Conservation (phyloP, 306 rosid species). For the Calophaca sinica region DNA sequence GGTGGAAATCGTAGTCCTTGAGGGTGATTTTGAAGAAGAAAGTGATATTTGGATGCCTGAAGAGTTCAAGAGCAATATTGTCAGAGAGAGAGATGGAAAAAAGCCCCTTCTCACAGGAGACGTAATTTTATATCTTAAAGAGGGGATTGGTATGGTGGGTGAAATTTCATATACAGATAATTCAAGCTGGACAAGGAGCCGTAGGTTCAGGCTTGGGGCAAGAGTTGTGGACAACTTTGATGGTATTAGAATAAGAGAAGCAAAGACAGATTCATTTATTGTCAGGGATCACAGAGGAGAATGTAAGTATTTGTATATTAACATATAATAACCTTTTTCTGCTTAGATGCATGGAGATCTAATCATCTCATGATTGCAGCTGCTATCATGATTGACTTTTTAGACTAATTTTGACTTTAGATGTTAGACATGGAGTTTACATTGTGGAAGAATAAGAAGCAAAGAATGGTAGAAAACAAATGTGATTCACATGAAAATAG, state of each 20-base stretch:
- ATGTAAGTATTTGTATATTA: conserved; percentile 67
- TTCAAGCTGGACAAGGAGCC: conserved; percentile 99
- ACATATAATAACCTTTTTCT: conserved; percentile 22
- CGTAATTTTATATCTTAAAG: conserved; percentile 72
- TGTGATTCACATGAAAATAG: not conserved
- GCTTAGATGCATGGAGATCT: conserved; percentile 35
- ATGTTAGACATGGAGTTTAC: conserved; percentile 4
- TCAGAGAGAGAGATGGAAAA: conserved; percentile 94
- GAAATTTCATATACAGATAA: conserved; percentile 96
- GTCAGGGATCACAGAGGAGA: conserved; percentile 99
- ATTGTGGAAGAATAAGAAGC: not conserved
- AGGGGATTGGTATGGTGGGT: conserved; percentile 74
- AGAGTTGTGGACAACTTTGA: conserved; percentile 75
- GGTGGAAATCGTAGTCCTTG: conserved; percentile 95
- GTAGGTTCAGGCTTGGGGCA: conserved; percentile 93
- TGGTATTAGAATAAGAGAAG: conserved; percentile 79
- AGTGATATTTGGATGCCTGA: conserved; percentile 77
- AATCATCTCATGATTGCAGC: conserved; percentile 39
- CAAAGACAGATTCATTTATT: conserved; percentile 86
- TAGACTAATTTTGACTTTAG: conserved; percentile 20
- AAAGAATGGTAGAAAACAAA: not conserved
- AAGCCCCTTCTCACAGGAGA: conserved; percentile 97
- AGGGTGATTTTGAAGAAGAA: conserved; percentile 98
- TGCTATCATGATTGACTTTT: conserved; percentile 26
- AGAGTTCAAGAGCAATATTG: conserved; percentile 89